Evolutionary conservation across 768 basidiomycete species (phyloP), one percentile per base, ranked within the genome.

Genomic region (Trametes gibbosa): DNA sequence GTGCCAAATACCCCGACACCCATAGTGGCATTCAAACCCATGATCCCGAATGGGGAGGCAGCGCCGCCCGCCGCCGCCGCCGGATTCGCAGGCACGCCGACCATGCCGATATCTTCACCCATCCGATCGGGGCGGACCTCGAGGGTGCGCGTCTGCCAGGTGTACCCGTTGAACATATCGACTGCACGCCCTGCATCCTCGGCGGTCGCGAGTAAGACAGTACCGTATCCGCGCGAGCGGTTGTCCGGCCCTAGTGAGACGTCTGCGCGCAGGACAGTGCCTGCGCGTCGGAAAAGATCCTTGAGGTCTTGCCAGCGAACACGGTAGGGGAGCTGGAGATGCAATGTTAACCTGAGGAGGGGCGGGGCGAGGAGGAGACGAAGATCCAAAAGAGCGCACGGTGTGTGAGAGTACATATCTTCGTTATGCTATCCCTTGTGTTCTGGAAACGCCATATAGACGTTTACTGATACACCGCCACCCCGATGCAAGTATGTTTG

Each of bases 231-330:
- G 54, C 95, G 82, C 46, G 90, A 93, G 65, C 96, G 82, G 72
- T 97, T 97, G 72, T 94, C 92, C 2, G 91, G 90, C 4, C 91
- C 78, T 6, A 81, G 69, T 19, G 75, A 74, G 61, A 81, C 79
- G 62, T 80, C 77, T 8, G 84, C 83, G 23, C 84, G 73, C 3
- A 86, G 70, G 41, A 75, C 73, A 1, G 74, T 97, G 41, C 97
- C 97, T 6, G 96, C 92, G 64, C 92, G 90, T 37, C 96, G 85
- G 74, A 99, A 98, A 52, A 99, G 84, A 72, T 99, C 96, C 67
- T 99, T 98, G 62, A 99, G 83, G 76, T 99, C 97, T 77, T 99
- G 97, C 97, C 97, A 99, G 55, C 97, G 86, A 39, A 98, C 95
- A 61, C 96, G 82, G 74, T 96, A 98, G 0, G 97, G 97, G 24